These are phyloP conservation scores for Corylus heterophylla DNA, from an alignment of 306 rosid genomes.

Conservation along the genomic window DNA sequence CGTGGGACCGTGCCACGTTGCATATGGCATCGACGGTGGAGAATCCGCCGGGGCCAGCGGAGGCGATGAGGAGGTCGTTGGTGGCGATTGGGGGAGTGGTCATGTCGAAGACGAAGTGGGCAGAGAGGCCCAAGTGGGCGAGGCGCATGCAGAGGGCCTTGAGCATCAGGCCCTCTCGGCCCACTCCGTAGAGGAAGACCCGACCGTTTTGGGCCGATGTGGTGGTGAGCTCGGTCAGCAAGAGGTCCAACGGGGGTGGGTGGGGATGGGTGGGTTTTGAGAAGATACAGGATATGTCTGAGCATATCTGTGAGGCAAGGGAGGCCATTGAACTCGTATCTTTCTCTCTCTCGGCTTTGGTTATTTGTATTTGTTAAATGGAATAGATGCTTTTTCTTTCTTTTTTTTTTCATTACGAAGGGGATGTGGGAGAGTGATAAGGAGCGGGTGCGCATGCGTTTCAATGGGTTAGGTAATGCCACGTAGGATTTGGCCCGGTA, in stretches of 20 bases:
- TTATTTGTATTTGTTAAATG: too few species aligned
- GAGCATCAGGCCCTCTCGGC: slow-evolving; percentile 92
- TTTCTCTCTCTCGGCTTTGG: not conserved
- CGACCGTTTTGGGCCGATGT: slow-evolving; percentile 39
- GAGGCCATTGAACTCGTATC: slow-evolving; percentile 37
- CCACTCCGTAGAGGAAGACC: slow-evolving; percentile 81
- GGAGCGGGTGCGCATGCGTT: too few species aligned
- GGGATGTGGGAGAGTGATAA: too few species aligned
- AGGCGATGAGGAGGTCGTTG: slow-evolving; percentile 71
- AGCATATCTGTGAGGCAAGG: slow-evolving; percentile 68
- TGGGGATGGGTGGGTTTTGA: slow-evolving; percentile 58
- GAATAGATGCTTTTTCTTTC: too few species aligned
- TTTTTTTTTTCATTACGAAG: too few species aligned
- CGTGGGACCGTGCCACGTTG: slow-evolving; percentile 55
- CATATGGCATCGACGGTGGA: slow-evolving; percentile 86
- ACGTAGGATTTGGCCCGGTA: not conserved
- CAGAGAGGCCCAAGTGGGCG: slow-evolving; percentile 66
- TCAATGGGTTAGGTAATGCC: not conserved
- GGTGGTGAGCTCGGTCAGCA: slow-evolving; percentile 57
- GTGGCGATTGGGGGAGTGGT: slow-evolving; percentile 71
- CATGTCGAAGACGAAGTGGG: slow-evolving; percentile 86
- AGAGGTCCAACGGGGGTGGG: slow-evolving; percentile 55
- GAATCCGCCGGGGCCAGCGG: slow-evolving; percentile 92
- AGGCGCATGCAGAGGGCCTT: slow-evolving; percentile 87
- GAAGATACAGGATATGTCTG: slow-evolving; percentile 67